phyloP scores from a whole-genome alignment of 1,284 basidiomycete genomes.

The Sanghuangporus sanghuang region DNA sequence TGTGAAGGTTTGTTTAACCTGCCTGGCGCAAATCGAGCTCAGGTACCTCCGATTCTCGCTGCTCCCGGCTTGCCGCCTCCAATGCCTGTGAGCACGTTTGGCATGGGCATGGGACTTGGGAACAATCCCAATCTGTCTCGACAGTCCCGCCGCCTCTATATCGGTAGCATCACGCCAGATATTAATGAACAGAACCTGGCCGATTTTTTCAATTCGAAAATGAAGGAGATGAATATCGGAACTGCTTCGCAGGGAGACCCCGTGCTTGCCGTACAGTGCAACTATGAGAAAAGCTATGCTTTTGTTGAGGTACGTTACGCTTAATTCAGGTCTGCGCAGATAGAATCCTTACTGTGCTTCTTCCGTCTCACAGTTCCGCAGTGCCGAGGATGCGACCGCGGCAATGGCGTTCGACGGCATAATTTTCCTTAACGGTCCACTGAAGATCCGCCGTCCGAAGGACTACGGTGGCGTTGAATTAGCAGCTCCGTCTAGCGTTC shows the following conservation, averaged over 20 bases:
- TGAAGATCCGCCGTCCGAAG: conserved; percentile 95
- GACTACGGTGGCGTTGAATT: conserved; percentile 82
- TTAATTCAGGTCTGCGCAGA: neutral
- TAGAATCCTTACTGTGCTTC: conserved; percentile 6
- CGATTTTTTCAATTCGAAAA: conserved; percentile 93
- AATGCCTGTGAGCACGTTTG: conserved; percentile 76
- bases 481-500: conserved; percentile 56
- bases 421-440: conserved; percentile 85
- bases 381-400: conserved; percentile 91
- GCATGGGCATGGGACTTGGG: conserved; percentile 66
- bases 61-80: conserved; percentile 77
- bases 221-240: conserved; percentile 86
- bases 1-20: conserved; percentile 81
- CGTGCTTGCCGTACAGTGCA: conserved; percentile 89
- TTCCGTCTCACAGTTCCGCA: conserved; percentile 72
- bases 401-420: conserved; percentile 98
- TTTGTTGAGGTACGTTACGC: conserved; percentile 77
- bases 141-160: conserved; percentile 92
- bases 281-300: conserved; percentile 97
- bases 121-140: conserved; percentile 82
- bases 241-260: conserved; percentile 85
- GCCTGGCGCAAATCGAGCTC: conserved; percentile 85
- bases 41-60: conserved; percentile 75
- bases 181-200: conserved; percentile 88
- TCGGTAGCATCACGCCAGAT: conserved; percentile 90